phyloP scores from a whole-genome alignment of 2,329 filamentous ascomycete genomes.

The Talaromyces islandicus region DNA sequence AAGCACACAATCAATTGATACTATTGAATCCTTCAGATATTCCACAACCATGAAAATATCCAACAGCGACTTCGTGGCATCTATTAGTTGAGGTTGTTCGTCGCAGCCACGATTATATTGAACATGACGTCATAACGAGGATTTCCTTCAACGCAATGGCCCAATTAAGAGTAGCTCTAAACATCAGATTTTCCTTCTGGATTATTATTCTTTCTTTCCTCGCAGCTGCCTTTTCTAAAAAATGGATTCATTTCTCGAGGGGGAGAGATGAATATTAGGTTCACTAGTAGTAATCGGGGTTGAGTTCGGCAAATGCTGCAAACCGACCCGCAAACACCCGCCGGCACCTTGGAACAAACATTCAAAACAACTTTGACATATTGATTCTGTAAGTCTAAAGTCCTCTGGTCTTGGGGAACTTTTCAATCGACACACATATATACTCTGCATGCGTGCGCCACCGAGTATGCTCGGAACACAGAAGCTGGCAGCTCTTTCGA shows the following conservation, averaged over 20 bases:
- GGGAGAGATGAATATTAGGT: not conserved
- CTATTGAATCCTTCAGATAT: conserved; percentile 41
- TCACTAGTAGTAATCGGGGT: not conserved
- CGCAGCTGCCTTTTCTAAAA: not conserved
- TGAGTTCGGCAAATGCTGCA: not conserved
- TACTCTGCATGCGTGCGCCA: not conserved
- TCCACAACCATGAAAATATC: conserved; percentile 58
- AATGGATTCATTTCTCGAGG: not conserved
- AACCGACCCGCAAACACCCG: not conserved
- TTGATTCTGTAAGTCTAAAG: too few species aligned
- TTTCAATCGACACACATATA: not conserved
- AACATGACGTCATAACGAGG: not conserved
- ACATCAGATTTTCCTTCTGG: not conserved
- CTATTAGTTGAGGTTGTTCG: not conserved
- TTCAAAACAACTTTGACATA: too few species aligned
- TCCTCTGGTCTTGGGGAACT: not conserved
- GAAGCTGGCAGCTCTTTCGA: conserved; percentile 2
- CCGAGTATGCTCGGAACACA: not conserved
- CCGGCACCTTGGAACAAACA: not conserved
- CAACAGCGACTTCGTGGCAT: conserved; percentile 56
- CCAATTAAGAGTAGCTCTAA: not conserved
- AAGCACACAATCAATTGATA: conserved; percentile 36
- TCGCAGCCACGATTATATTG: not conserved
- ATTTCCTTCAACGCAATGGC: not conserved
- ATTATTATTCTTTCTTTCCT: too few species aligned